Conservation (phyloP, 257 asterid genomes). For the Craterostigma plantagineum region DNA sequence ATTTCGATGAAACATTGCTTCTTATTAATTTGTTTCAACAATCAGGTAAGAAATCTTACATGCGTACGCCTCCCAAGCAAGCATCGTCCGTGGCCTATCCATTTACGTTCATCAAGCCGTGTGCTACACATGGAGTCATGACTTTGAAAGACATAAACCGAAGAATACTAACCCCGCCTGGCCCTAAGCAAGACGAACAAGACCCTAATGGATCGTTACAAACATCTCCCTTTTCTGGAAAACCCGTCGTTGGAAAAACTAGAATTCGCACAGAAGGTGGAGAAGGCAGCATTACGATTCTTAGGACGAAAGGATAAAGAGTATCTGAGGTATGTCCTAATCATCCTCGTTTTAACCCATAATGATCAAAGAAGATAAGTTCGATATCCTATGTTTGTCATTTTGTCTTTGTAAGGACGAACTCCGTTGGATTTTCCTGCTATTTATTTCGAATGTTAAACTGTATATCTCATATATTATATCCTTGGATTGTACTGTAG, state of each 20-base stretch:
- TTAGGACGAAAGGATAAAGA: constrained; percentile 55
- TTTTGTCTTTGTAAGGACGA: no score
- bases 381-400: no score
- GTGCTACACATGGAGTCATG: constrained; percentile 54
- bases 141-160: constrained; percentile 84
- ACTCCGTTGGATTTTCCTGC: no score
- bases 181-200: constrained; percentile 23
- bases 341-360: no score
- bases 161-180: constrained; percentile 48
- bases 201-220: constrained; percentile 32
- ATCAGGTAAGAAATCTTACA: constrained; percentile 61
- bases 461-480: no score
- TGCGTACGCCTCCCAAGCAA: constrained; percentile 40
- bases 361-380: no score
- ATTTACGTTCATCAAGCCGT: constrained; percentile 71
- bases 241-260: constrained; percentile 41
- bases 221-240: constrained; percentile 81
- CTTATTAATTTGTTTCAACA: background rate
- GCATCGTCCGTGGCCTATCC: constrained; percentile 57
- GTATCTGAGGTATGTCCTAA: no score
- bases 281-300: constrained; percentile 49
- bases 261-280: constrained; percentile 48
- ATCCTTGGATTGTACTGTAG: no score
- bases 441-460: no score
- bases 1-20: no score